These are phyloP conservation scores for Phytophthora fragariae DNA, from an alignment of 352 stramenopile species.

Conservation along the genomic window DNA sequence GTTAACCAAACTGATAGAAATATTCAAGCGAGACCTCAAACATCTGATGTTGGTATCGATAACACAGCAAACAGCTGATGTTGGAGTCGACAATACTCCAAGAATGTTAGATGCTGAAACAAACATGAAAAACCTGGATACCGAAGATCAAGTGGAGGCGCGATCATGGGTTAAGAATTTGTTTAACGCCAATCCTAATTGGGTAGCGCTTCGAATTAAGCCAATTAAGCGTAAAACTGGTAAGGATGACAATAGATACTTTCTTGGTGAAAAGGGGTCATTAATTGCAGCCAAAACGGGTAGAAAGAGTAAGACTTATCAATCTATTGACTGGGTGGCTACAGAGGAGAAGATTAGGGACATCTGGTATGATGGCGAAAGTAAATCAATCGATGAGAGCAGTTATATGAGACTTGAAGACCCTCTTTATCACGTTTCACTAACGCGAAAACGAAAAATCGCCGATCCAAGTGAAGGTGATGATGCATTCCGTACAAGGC, in stretches of 20 bases:
- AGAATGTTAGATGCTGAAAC: slow-evolving; percentile 19
- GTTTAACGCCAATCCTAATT: slow-evolving; percentile 21
- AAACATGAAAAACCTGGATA: slow-evolving; percentile 21
- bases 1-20: slow-evolving; percentile 12
- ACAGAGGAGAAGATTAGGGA: slow-evolving; percentile 22
- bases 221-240: slow-evolving; percentile 27
- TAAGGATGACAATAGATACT: slow-evolving; percentile 24
- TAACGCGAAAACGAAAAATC: slow-evolving; percentile 16
- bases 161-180: slow-evolving; percentile 23
- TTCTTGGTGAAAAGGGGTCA: slow-evolving; percentile 20
- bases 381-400: slow-evolving; percentile 28
- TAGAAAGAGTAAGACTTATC: slow-evolving; percentile 20
- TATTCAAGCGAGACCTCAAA: slow-evolving; percentile 14
- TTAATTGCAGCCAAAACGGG: slow-evolving; percentile 17
- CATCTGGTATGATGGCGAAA: slow-evolving; percentile 21
- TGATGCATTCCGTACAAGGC: slow-evolving; percentile 9
- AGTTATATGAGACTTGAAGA: slow-evolving; percentile 25
- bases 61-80: slow-evolving; percentile 4
- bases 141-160: slow-evolving; percentile 16
- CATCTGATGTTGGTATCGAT: slow-evolving; percentile 16
- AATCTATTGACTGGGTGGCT: slow-evolving; percentile 26
- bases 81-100: slow-evolving; percentile 16
- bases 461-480: slow-evolving; percentile 9
- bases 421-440: slow-evolving; percentile 23
- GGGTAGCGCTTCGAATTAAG: slow-evolving; percentile 15